Evolutionary conservation across 176 grass and related monocot species (phyloP).

Genomic region (Coix lacrymajobi): DNA sequence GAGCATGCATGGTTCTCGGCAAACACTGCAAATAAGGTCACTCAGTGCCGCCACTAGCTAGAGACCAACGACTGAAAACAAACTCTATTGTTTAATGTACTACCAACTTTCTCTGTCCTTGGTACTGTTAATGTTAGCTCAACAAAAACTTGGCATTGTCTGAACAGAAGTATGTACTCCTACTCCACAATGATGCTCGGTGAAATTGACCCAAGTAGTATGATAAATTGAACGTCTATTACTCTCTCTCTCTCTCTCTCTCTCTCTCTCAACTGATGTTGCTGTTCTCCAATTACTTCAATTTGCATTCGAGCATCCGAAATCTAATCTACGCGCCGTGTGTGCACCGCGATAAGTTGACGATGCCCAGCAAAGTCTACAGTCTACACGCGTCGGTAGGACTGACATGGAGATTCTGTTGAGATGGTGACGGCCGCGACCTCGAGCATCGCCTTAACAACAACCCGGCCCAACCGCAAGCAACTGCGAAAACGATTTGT

Average conservation of each 20-base stretch:
- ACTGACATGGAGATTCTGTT: constrained; percentile 21
- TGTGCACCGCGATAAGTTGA: neutral
- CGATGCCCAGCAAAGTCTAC: constrained; percentile 4
- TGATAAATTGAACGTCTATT: neutral
- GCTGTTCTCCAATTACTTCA: neutral
- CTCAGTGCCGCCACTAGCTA: neutral
- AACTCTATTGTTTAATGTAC: neutral
- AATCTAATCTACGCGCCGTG: neutral
- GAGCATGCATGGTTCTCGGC: neutral
- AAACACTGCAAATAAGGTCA: neutral
- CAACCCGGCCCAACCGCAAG: neutral
- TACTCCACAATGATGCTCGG: neutral
- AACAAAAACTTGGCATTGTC: neutral
- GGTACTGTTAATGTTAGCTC: neutral
- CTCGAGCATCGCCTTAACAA: neutral
- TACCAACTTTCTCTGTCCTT: neutral
- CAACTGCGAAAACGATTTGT: constrained; percentile 1
- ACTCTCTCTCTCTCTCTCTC: neutral
- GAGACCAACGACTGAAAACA: neutral
- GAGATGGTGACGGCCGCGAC: neutral
- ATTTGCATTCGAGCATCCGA: neutral
- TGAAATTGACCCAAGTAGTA: neutral
- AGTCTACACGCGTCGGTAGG: constrained; percentile 27
- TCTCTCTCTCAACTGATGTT: too few relatives aligned
- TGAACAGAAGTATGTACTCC: neutral